Percentiles rank a stretch among this genome's conserved stretches.
Conservation (phyloP, 2,329 filamentous ascomycete species). For the Paracoccidioides brasiliensis region DNA sequence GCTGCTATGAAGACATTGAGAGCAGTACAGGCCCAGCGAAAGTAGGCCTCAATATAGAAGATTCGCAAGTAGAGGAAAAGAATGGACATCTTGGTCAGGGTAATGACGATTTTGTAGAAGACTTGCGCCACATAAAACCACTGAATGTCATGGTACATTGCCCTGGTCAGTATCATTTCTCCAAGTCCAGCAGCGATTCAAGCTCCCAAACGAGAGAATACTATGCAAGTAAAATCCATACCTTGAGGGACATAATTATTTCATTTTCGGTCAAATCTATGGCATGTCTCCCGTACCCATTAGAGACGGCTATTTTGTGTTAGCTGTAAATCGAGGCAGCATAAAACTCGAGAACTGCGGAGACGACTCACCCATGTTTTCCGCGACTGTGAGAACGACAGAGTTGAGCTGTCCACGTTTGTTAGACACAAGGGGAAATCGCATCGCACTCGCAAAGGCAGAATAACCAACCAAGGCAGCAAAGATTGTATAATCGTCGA, state of each 20-base stretch:
- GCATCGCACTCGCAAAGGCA: not conserved
- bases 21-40: conserved; percentile 32
- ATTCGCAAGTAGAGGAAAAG: conserved; percentile 43
- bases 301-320: conserved; percentile 14
- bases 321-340: not conserved
- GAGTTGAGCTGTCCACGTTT: conserved; percentile 6
- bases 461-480: conserved; percentile 10
- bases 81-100: conserved; percentile 42
- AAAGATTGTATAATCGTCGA: conserved; percentile 17
- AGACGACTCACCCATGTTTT: conserved; percentile 5
- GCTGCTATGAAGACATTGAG: conserved; percentile 10
- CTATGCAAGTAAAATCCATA: conserved; percentile 1
- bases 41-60: conserved; percentile 33
- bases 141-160: conserved; percentile 17
- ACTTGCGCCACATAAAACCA: conserved; percentile 41
- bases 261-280: conserved; percentile 13
- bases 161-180: not conserved
- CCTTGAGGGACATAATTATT: conserved; percentile 16
- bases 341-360: not conserved
- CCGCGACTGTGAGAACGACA: conserved; percentile 11
- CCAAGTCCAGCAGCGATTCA: not conserved
- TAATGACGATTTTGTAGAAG: conserved; percentile 43
- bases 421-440: not conserved
- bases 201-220: not conserved
- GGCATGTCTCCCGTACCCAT: conserved; percentile 21